Evolutionary conservation across 345 rosid species (phyloP), one percentile per base, ranked within the genome.

Genomic region (Arabis alpina): DNA sequence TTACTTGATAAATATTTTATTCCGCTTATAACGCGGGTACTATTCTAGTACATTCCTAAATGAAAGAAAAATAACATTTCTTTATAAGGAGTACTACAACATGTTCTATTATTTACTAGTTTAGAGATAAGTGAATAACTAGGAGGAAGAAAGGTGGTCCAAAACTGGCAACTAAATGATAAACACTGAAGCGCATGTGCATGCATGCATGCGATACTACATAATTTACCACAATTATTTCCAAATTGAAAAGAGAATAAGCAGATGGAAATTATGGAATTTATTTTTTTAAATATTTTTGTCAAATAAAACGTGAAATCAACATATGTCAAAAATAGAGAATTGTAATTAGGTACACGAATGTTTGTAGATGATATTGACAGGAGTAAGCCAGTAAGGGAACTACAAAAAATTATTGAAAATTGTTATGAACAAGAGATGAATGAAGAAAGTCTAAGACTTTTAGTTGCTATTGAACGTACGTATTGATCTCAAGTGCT

Each of bases 121-220:
- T 32, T 32, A 32, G 36, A 16, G 2, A 62, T 50, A 49, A 27
- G 44, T 50, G 42, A 59, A 52, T 62, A 71, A 71, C 43, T 53
- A 34, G 27, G 25, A 23, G 53, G 62, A 72, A 25, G 70, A n/a
- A 8, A 41, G 56, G 71, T 72, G 76, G 75, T 61, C 68, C 75
- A 61, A 52, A 43, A 14, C 62, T 62, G 63, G 45, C 63, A 72
- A 54, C 47, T 61, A 52, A 61, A 71, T 71, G 69, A 43, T 71
- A 51, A 41, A 61, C 27, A 32, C 27, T 44, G 14, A 61, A 61
- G 36, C 50, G 32, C 75, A 60, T 61, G 61, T 62, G 69, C 64
- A 63, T 63, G 70, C 61, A 72, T 72, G 76, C 70, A 63, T 63
- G 61, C 61, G 30, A 9, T 70, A 16, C 39, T 41, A 51, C 51